Evolutionary conservation across 1,139 yeast species (phyloP).

Genomic region (Arxiozyma heterogenica): DNA sequence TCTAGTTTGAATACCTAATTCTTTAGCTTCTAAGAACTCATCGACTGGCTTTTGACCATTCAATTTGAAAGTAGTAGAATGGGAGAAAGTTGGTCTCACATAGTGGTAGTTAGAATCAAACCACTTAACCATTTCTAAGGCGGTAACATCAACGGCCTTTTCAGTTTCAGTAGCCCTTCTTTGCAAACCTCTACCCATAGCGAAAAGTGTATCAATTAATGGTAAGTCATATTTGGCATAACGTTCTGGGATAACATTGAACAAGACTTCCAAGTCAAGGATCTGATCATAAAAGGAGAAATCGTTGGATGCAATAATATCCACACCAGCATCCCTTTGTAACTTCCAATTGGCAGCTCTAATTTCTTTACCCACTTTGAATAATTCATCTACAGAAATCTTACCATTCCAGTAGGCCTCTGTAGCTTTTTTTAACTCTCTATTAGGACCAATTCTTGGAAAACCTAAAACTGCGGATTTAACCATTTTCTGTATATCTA

Average conservation of each 20-base stretch:
- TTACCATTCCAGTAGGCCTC: conserved; percentile 99
- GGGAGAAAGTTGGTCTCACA: conserved; percentile 97
- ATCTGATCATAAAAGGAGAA: conserved; percentile 98
- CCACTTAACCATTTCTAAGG: conserved; percentile 99
- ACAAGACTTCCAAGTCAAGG: conserved; percentile 80
- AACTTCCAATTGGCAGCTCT: conserved; percentile 97
- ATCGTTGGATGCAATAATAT: conserved; percentile 93
- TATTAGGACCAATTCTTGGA: conserved; percentile 99
- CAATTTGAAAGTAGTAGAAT: conserved; percentile 91
- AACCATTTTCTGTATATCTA: conserved; percentile 58
- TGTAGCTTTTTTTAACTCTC: conserved; percentile 97
- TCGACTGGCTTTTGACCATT: conserved; percentile 94
- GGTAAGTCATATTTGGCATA: conserved; percentile 87
- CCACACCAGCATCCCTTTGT: conserved; percentile 96
- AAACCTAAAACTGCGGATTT: conserved; percentile 95
- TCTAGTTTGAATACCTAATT: conserved; percentile 89
- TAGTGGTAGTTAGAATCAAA: conserved; percentile 99
- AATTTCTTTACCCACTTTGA: conserved; percentile 88
- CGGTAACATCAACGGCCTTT: conserved; percentile 94
- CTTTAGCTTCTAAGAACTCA: conserved; percentile 97
- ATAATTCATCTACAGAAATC: conserved; percentile 74
- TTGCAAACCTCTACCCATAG: conserved; percentile 99
- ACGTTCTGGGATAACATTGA: conserved; percentile 95
- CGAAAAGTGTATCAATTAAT: conserved; percentile 86
- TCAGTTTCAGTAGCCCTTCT: conserved; percentile 83